Evolutionary conservation across 306 rosid species (phyloP).

Genomic region (Lotus japonicus): DNA sequence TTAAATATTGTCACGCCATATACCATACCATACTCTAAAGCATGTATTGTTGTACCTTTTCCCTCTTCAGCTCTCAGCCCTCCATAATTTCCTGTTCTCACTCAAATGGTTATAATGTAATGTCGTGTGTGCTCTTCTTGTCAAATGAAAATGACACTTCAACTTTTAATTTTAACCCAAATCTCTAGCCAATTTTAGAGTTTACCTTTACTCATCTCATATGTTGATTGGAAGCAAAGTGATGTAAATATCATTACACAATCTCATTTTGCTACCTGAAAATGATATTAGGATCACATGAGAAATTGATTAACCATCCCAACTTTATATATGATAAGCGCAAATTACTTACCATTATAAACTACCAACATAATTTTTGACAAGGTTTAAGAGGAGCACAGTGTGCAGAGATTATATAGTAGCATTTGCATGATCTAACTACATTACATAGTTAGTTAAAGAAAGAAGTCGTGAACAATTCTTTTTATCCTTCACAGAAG

Average conservation of each 20-base stretch:
- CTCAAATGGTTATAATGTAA: constrained; percentile 33
- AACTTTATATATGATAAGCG: constrained; percentile 3
- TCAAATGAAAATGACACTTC: constrained; percentile 27
- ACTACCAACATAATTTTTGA: background rate
- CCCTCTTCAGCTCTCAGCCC: constrained; percentile 22
- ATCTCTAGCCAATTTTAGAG: constrained; percentile 28
- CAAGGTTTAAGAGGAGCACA: too few species aligned
- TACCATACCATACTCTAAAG: constrained; percentile 25
- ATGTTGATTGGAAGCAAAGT: constrained; percentile 16
- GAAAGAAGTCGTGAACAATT: too few species aligned
- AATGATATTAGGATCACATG: constrained; percentile 19
- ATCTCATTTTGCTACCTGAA: constrained; percentile 18
- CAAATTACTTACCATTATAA: background rate
- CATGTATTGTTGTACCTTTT: constrained; percentile 14
- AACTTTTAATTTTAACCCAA: constrained; percentile 26
- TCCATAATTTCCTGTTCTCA: constrained; percentile 28
- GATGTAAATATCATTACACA: constrained; percentile 25
- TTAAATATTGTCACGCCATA: constrained; percentile 23
- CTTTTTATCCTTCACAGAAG: too few species aligned
- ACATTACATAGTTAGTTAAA: constrained; percentile 19
- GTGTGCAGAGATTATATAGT: too few species aligned
- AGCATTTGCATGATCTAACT: too few species aligned
- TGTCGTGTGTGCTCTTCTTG: constrained; percentile 8
- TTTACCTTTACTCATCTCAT: constrained; percentile 5
- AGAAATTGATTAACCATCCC: constrained; percentile 10